These are phyloP conservation scores for Auricularia heimuer DNA, from an alignment of 768 basidiomycete species.

Conservation along the genomic window DNA sequence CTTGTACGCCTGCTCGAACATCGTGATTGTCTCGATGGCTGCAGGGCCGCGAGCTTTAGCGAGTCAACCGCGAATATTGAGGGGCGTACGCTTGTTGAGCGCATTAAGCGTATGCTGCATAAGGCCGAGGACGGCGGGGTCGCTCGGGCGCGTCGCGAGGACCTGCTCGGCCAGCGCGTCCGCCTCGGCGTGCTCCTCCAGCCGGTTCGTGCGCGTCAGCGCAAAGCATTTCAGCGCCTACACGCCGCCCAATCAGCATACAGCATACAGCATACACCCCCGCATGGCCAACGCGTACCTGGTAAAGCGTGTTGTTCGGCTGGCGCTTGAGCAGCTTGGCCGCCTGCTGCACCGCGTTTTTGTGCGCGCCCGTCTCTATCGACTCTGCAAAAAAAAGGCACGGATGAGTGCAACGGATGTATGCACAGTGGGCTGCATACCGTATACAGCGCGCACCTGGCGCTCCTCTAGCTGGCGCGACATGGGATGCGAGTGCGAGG, in stretches of 20 bases:
- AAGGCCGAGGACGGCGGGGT: slow-evolving; percentile 63
- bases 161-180: slow-evolving; percentile 72
- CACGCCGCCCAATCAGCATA: neutral
- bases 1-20: slow-evolving; percentile 84
- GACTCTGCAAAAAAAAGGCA: slow-evolving; percentile 45
- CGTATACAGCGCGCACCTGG: slow-evolving; percentile 79
- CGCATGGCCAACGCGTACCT: slow-evolving; percentile 31
- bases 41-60: neutral
- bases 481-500: neutral
- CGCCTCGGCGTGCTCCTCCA: slow-evolving; percentile 51
- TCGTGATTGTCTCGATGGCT: slow-evolving; percentile 52
- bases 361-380: slow-evolving; percentile 77
- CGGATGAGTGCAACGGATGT: neutral
- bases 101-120: slow-evolving; percentile 79
- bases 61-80: slow-evolving; percentile 18
- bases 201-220: slow-evolving; percentile 73
- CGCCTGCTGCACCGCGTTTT: slow-evolving; percentile 74
- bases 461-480: slow-evolving; percentile 36
- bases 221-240: slow-evolving; percentile 81
- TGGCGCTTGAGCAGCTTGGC: slow-evolving; percentile 85
- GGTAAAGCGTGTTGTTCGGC: slow-evolving; percentile 60
- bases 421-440: slow-evolving; percentile 29
- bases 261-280: neutral
- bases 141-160: slow-evolving; percentile 57
- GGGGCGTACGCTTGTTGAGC: slow-evolving; percentile 51